Conservation (phyloP, 495 filamentous ascomycete species). For the Neurospora sp. region DNA sequence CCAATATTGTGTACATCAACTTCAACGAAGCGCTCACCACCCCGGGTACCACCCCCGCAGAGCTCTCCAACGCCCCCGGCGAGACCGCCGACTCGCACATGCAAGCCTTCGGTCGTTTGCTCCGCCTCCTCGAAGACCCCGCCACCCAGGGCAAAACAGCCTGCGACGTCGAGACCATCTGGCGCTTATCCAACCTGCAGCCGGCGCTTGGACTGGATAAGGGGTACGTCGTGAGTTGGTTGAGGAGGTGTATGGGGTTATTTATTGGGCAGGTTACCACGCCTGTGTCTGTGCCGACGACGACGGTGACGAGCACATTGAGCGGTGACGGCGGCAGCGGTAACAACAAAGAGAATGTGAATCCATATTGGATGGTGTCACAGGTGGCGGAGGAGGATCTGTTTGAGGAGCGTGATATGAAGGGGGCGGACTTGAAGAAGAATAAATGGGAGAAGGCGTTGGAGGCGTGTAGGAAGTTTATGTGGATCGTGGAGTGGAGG, state of each 20-base stretch:
- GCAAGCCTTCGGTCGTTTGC: background rate
- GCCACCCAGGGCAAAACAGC: background rate
- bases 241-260: background rate
- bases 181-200: background rate
- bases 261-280: background rate
- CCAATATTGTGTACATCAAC: background rate
- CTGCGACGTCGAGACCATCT: background rate
- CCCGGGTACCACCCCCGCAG: background rate
- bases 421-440: background rate
- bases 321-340: background rate
- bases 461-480: background rate
- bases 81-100: background rate
- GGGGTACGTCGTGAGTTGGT: background rate
- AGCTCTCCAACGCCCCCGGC: background rate
- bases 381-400: background rate
- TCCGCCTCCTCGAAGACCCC: background rate
- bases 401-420: background rate
- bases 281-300: background rate
- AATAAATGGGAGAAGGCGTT: slow-evolving; percentile 1
- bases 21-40: background rate
- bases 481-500: background rate
- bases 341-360: background rate
- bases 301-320: background rate
- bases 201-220: background rate
- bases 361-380: background rate